These are phyloP conservation scores for Choiromyces venosus DNA, from an alignment of 495 filamentous ascomycete genomes.

Conservation along the genomic window DNA sequence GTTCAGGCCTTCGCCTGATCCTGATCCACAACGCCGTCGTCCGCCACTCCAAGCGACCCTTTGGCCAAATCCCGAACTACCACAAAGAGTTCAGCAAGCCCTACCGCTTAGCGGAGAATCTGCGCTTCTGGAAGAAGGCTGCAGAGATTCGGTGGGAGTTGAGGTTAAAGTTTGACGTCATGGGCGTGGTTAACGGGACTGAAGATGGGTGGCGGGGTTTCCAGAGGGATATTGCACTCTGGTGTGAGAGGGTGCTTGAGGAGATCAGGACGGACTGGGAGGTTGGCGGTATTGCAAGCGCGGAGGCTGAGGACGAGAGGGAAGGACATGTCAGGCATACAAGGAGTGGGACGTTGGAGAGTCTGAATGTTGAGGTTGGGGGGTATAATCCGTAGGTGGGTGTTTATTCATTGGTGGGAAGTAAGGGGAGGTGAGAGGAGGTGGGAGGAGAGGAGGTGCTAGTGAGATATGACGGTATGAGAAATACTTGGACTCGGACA, in stretches of 20 bases:
- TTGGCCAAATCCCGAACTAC: constrained; percentile 83
- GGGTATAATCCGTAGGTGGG: background rate
- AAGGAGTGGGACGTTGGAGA: constrained; percentile 38
- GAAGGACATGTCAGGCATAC: constrained; percentile 37
- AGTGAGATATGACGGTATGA: background rate
- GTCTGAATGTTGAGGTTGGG: constrained; percentile 39
- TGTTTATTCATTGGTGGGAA: background rate
- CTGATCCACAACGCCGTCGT: constrained; percentile 84
- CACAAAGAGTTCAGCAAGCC: constrained; percentile 90
- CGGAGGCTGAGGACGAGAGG: background rate
- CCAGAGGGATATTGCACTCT: constrained; percentile 32
- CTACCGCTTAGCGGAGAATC: constrained; percentile 86
- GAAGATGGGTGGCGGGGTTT: constrained; percentile 37
- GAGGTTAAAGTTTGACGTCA: constrained; percentile 74
- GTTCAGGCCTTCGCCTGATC: constrained; percentile 73
- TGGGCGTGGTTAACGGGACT: constrained; percentile 67
- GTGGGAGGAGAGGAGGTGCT: too few relatives aligned
- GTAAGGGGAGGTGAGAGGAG: background rate
- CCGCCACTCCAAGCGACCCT: constrained; percentile 72
- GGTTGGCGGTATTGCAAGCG: constrained; percentile 35
- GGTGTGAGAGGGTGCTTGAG: constrained; percentile 38
- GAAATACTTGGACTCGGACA: background rate
- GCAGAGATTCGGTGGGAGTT: constrained; percentile 92
- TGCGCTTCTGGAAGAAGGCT: constrained; percentile 93
- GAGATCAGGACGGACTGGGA: constrained; percentile 41